These are phyloP conservation scores for Exsudoporus frostii DNA, from an alignment of 768 basidiomycete genomes.

Conservation along the genomic window DNA sequence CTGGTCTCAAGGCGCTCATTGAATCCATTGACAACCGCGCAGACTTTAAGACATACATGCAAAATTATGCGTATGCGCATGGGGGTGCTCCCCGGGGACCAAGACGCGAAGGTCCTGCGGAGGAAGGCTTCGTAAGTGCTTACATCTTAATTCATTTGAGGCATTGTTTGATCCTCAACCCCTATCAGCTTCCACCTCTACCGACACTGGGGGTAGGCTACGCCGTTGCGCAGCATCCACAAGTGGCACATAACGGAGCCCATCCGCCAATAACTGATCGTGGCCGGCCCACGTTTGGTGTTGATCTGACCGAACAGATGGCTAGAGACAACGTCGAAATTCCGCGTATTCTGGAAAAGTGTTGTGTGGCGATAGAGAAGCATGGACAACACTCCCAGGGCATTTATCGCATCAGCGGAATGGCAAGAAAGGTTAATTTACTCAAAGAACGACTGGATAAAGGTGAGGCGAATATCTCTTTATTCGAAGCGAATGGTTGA, in stretches of 20 bases:
- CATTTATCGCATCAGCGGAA: slow-evolving; percentile 92
- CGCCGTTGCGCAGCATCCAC: slow-evolving; percentile 24
- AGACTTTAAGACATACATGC: slow-evolving; percentile 97
- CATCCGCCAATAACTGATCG: slow-evolving; percentile 46
- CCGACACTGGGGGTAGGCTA: slow-evolving; percentile 39
- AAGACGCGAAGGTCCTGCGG: slow-evolving; percentile 81
- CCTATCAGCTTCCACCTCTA: slow-evolving; percentile 58
- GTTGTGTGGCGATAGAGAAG: slow-evolving; percentile 88
- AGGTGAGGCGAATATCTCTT: slow-evolving; percentile 45
- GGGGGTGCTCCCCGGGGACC: slow-evolving; percentile 68
- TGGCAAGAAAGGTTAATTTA: slow-evolving; percentile 78
- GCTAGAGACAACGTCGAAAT: slow-evolving; percentile 86
- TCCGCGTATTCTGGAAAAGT: slow-evolving; percentile 83
- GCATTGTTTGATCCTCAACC: slow-evolving; percentile 1
- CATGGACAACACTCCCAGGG: slow-evolving; percentile 82
- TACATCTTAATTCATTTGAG: slow-evolving; percentile 1
- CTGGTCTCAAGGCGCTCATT: slow-evolving; percentile 81
- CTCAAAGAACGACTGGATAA: slow-evolving; percentile 83
- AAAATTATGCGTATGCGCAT: slow-evolving; percentile 92
- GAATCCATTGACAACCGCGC: slow-evolving; percentile 92
- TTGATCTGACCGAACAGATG: slow-evolving; percentile 93
- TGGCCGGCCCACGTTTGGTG: slow-evolving; percentile 84
- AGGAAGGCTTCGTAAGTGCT: slow-evolving; percentile 89
- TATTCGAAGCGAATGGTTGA: slow-evolving; percentile 20
- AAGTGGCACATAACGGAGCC: slow-evolving; percentile 25